Evolutionary conservation across 2,329 filamentous ascomycete genomes (phyloP), one percentile per base, ranked within the genome.

Genomic region (Monosporascus sp.): DNA sequence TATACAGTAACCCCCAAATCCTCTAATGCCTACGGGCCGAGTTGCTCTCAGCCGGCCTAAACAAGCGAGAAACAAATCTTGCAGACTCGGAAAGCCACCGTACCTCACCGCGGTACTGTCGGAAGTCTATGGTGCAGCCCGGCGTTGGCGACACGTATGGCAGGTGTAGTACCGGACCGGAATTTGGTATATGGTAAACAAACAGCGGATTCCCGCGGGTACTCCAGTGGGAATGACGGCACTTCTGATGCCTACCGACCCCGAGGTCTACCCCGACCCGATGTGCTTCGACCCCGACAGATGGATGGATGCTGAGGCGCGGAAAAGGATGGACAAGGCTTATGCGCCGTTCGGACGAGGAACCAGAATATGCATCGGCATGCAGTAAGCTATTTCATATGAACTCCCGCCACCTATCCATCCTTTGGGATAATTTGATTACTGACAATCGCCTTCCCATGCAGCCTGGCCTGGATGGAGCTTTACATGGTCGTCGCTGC

Each of bases 121-220:
- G 37, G 76, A 79, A 57, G 72, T 2, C 64, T 77, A 60, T 69
- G 77, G 5, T 53, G 77, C 1, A 72, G 76, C 49, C 72, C 75
- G 2, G 68, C 65, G 0, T 60, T 75, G 7, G 70, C 66, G 5
- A 66, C 74, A 37, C 60, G 71, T 1, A 62, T 76, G 2, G 69
- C 74, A 48, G 72, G 77, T 1, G 55, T 73, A 3, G 71, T 74
- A 1, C 71, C 72, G 1, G 49, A 60, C n/a, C 27, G 51, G 7
- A 53, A 61, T 20, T 49, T 62, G 1, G 11, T 52, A 7, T 60
- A 60, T 38, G 40, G 37, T 5, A 43, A 55, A 7, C 60, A 43
- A 55, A 7, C 60, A 58, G 55, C 48, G 37, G 2, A 65, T 65
- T 14, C 59, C 61, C 3, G 55, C 58, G 2, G 59, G 61, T n/a